These are phyloP conservation scores for Tubosaeta brunneosetosa DNA, from an alignment of 768 basidiomycete genomes.

Conservation along the genomic window DNA sequence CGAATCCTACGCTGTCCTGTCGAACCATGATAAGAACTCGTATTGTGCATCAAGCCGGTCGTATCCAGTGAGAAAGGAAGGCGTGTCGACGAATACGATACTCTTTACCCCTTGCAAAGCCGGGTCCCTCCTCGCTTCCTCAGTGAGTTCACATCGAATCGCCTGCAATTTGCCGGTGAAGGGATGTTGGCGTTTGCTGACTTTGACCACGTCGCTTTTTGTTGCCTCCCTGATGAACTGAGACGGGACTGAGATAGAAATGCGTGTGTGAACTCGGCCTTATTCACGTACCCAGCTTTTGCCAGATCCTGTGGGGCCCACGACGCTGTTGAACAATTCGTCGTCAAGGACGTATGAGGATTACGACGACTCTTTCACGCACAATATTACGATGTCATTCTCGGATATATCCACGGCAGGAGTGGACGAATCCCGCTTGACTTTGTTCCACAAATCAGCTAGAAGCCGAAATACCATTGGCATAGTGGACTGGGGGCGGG, in stretches of 20 bases:
- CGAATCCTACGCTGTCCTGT: background rate
- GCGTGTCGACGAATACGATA: slow-evolving; percentile 20
- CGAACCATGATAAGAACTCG: slow-evolving; percentile 5
- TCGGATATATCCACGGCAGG: slow-evolving; percentile 2
- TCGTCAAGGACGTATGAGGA: background rate
- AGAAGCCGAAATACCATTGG: background rate
- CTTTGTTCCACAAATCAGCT: slow-evolving; percentile 7
- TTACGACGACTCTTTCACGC: background rate
- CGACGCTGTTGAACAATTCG: slow-evolving; percentile 2
- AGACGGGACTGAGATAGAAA: background rate
- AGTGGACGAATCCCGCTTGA: slow-evolving; percentile 8
- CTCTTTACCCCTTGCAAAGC: background rate
- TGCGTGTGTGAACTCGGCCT: background rate
- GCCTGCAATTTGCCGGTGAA: slow-evolving; percentile 6
- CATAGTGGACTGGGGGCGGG: background rate
- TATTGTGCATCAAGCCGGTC: slow-evolving; percentile 1
- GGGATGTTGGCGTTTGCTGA: background rate
- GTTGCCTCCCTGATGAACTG: slow-evolving; percentile 16
- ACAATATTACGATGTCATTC: slow-evolving; percentile 21
- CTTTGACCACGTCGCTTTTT: background rate
- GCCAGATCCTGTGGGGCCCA: slow-evolving; percentile 17
- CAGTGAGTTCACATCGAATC: slow-evolving; percentile 10
- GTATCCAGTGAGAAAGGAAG: slow-evolving; percentile 17
- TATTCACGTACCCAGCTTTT: slow-evolving; percentile 18
- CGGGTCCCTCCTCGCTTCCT: background rate